A percentile compares a stretch with the other conserved stretches of the same genome.
Evolutionary conservation across 1,284 basidiomycete species (phyloP).

Genomic region (Coriolopsis trogii): DNA sequence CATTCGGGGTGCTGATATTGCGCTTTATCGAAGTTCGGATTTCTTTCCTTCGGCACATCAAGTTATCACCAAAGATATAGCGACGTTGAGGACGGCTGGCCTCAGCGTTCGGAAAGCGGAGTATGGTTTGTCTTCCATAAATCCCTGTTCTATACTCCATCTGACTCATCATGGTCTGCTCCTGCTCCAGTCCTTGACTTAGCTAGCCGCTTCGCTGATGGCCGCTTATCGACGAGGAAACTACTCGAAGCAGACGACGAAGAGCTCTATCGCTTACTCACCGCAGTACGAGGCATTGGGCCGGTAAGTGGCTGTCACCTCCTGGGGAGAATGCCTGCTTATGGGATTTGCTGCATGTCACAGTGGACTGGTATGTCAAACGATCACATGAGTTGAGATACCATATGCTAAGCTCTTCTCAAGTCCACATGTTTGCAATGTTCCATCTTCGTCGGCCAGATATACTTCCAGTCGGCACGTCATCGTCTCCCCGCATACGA

Average conservation of each 20-base stretch:
- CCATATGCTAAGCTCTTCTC: not conserved
- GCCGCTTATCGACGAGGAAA: slow-evolving; percentile 72
- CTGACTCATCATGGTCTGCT: not conserved
- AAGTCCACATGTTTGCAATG: slow-evolving; percentile 89
- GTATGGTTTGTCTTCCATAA: slow-evolving; percentile 59
- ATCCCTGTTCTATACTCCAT: not conserved
- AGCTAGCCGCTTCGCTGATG: slow-evolving; percentile 77
- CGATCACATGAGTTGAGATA: not conserved
- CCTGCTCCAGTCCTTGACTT: slow-evolving; percentile 83
- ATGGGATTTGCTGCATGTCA: not conserved
- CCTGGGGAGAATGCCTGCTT: slow-evolving; percentile 1
- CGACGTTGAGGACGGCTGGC: slow-evolving; percentile 69
- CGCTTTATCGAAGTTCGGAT: slow-evolving; percentile 19
- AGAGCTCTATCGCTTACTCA: slow-evolving; percentile 74
- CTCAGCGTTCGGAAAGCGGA: slow-evolving; percentile 83
- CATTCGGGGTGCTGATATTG: slow-evolving; percentile 2
- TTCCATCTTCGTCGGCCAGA: slow-evolving; percentile 84
- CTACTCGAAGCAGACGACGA: slow-evolving; percentile 74
- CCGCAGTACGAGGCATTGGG: slow-evolving; percentile 82
- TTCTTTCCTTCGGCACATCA: slow-evolving; percentile 76
- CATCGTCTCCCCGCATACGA: slow-evolving; percentile 19
- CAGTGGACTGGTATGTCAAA: slow-evolving; percentile 41
- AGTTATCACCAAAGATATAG: slow-evolving; percentile 61
- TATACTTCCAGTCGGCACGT: slow-evolving; percentile 75
- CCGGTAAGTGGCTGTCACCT: slow-evolving; percentile 47